Evolutionary conservation across 257 asterid species (phyloP), one percentile per base, ranked within the genome.

Genomic region (Solanum sparsipilum): DNA sequence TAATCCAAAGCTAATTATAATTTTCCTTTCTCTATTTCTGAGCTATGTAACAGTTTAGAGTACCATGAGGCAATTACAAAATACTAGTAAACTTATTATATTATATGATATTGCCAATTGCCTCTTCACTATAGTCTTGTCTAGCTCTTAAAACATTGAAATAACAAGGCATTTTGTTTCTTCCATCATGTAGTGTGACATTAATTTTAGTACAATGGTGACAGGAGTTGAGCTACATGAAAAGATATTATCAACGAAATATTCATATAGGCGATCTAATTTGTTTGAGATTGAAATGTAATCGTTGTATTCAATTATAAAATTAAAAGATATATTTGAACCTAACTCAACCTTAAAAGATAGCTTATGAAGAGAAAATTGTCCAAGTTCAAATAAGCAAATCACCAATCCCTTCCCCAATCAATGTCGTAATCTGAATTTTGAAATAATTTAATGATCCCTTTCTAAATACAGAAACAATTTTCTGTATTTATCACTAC

Each of bases 321-420:
- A 25, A 15, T 25, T 67, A 13, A 67, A 67, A 67, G 18, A 25
- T 67, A 25, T 18, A 0, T 7, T n/a, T 68, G 2, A 6, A 1
- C 2, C 35, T 27, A 68, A 68, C 9, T 68, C 21, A 13, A 68
- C 20, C 5, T 68, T 2, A 68, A 68, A 68, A 27, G 7, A 27
- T 13, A 13, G 1, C 2, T 6, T 4, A 5, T n/a, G 1, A 25
- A 11, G 13, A 0, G 0, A 12, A 10, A 65, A 65, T n/a, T 65
- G 18, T 12, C 1, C 8, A 11, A 65, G 18, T 65, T 65, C 32
- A 65, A 65, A 67, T 67, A 68, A 27, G 35, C 74, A 68, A 68
- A 68, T 27, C 36, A 68, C 21, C 11, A 1, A 65, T 65, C 34
- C 74, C 16, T 25, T 67, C 4, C 4, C 18, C 18, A 25, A 12